Percentiles rank a stretch among this genome's conserved stretches.
These are phyloP conservation scores for Phoma sp. DNA, from an alignment of 2,329 filamentous ascomycete genomes.

Conservation along the genomic window DNA sequence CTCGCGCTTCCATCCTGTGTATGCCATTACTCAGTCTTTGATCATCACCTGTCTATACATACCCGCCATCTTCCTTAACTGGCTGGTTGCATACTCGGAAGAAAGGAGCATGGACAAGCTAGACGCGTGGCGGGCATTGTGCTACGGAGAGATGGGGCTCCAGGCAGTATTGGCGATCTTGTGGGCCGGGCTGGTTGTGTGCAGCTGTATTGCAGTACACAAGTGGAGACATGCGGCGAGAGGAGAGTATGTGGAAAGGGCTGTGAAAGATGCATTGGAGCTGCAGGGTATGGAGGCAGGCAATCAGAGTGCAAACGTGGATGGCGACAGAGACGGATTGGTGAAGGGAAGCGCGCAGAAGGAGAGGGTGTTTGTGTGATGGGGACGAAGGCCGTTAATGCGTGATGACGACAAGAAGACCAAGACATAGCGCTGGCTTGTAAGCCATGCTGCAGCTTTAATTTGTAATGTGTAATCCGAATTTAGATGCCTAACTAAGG, in stretches of 20 bases:
- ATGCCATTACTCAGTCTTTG: background rate
- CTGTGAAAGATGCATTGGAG: background rate
- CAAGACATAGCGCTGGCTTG: background rate
- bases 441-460: background rate
- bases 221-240: background rate
- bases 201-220: background rate
- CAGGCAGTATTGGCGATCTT: background rate
- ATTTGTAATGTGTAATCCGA: background rate
- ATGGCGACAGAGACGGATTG: background rate
- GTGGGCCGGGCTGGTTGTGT: background rate
- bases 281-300: background rate
- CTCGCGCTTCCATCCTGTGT: background rate
- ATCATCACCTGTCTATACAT: background rate
- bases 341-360: background rate
- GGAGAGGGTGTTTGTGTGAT: background rate
- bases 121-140: background rate
- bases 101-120: background rate
- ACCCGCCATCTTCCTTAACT: background rate
- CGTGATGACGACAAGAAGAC: background rate
- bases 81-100: background rate
- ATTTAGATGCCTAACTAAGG: background rate
- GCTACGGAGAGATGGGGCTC: conserved; percentile 2
- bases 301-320: background rate
- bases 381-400: background rate
- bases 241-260: background rate